Evolutionary conservation across 2,329 filamentous ascomycete species (phyloP).

Genomic region (Exophiala dermatitidis): DNA sequence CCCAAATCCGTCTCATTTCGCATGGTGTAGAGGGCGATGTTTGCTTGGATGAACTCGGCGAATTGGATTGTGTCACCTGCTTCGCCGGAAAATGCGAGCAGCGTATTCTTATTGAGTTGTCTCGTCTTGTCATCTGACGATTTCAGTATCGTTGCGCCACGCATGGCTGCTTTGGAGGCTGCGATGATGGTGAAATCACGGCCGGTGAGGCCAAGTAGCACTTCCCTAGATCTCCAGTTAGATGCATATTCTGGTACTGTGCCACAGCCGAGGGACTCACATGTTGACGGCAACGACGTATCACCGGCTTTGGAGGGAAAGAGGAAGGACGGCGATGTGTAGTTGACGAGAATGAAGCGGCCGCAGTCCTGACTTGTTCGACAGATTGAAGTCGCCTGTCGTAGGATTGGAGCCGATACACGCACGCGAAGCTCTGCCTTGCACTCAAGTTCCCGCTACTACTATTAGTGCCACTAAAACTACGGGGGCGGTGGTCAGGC

Average conservation of each 20-base stretch:
- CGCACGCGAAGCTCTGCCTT: conserved; percentile 13
- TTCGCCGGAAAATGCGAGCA: conserved; percentile 94
- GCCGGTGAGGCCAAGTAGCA: conserved; percentile 94
- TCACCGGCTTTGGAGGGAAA: not conserved
- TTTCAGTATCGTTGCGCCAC: conserved; percentile 93
- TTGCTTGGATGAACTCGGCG: conserved; percentile 97
- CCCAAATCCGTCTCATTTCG: conserved; percentile 90
- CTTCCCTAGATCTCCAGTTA: conserved; percentile 62
- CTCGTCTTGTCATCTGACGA: conserved; percentile 94
- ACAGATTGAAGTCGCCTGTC: not conserved
- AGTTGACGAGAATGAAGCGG: not conserved
- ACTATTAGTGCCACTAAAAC: too few species aligned
- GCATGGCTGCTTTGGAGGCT: conserved; percentile 96
- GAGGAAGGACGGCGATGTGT: not conserved
- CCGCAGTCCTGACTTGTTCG: not conserved
- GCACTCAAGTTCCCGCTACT: not conserved
- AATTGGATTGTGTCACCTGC: conserved; percentile 98
- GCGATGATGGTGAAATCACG: conserved; percentile 99
- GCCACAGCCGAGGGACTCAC: conserved; percentile 2
- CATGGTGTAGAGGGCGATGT: conserved; percentile 97
- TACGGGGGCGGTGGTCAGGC: not conserved
- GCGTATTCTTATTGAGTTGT: conserved; percentile 80
- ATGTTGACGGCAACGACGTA: conserved; percentile 1
- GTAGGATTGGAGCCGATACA: conserved; percentile 3
- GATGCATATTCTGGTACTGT: not conserved